Conservation (phyloP, 1,284 basidiomycete genomes). For the Pseudozyma sp. region DNA sequence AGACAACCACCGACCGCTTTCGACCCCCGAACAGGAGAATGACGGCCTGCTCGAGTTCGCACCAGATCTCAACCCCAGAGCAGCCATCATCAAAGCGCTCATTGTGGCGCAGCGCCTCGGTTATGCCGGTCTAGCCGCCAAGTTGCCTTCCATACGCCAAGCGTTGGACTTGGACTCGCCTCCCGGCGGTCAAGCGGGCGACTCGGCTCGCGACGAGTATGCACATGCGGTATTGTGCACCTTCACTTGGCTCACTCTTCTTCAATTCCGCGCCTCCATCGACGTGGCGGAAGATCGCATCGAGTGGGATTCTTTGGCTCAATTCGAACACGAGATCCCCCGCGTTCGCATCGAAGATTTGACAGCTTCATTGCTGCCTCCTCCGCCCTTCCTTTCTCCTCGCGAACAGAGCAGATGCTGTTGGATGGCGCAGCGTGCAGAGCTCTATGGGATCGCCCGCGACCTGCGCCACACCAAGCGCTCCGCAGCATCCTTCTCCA, state of each 20-base stretch:
- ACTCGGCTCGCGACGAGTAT: conserved; percentile 26
- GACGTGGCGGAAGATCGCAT: conserved; percentile 46
- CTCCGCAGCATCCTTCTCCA: conserved; percentile 23
- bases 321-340: conserved; percentile 34
- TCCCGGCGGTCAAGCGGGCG: conserved; percentile 1
- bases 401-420: conserved; percentile 46
- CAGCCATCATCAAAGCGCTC: conserved; percentile 41
- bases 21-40: conserved; percentile 31
- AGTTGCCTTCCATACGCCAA: conserved; percentile 28
- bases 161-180: conserved; percentile 26
- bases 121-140: conserved; percentile 27
- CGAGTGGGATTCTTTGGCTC: conserved; percentile 40
- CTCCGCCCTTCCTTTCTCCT: conserved; percentile 31
- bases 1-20: conserved; percentile 18
- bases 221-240: conserved; percentile 42
- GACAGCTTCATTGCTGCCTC: conserved; percentile 27
- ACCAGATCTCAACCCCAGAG: conserved; percentile 36
- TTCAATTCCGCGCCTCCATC: conserved; percentile 39
- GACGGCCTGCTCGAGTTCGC: conserved; percentile 42
- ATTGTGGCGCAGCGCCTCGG: conserved; percentile 32
- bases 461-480: conserved; percentile 42
- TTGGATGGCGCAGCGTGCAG: conserved; percentile 48
- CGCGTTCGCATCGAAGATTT: conserved; percentile 17
- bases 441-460: conserved; percentile 37
- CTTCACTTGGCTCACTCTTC: conserved; percentile 41